Evolutionary conservation across 208 protist genomes (phyloP).

Genomic region (Cochliopodium minus): DNA sequence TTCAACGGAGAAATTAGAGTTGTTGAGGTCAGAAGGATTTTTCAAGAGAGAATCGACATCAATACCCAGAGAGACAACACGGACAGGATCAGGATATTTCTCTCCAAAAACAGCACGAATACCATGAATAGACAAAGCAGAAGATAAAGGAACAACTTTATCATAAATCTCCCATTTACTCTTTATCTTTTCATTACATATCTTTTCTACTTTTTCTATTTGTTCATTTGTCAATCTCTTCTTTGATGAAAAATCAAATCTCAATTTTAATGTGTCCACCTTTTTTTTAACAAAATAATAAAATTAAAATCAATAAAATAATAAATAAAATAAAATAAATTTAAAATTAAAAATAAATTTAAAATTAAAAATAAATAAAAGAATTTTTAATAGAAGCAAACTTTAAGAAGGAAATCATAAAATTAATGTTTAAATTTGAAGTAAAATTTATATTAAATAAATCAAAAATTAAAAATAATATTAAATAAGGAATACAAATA

Average conservation of each 20-base stretch:
- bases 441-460: too few species aligned
- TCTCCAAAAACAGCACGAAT: slow-evolving; percentile 84
- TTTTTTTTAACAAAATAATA: too few species aligned
- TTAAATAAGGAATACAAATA: too few species aligned
- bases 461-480: too few species aligned
- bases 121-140: slow-evolving; percentile 33
- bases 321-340: too few species aligned
- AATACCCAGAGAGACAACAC: slow-evolving; percentile 82
- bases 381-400: too few species aligned
- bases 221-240: slow-evolving; percentile 33
- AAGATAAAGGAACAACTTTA: background rate
- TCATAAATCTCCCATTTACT: background rate
- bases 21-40: slow-evolving; percentile 47
- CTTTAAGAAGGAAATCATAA: too few species aligned
- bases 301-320: too few species aligned
- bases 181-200: background rate
- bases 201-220: background rate
- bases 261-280: slow-evolving; percentile 61
- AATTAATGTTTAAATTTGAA: too few species aligned
- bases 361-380: too few species aligned
- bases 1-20: slow-evolving; percentile 67
- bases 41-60: slow-evolving; percentile 61
- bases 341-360: too few species aligned
- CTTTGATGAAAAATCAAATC: slow-evolving; percentile 89
- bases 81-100: slow-evolving; percentile 92